phyloP scores from a whole-genome alignment of 2,329 filamentous ascomycete genomes.

The Sporothrix humicola region DNA sequence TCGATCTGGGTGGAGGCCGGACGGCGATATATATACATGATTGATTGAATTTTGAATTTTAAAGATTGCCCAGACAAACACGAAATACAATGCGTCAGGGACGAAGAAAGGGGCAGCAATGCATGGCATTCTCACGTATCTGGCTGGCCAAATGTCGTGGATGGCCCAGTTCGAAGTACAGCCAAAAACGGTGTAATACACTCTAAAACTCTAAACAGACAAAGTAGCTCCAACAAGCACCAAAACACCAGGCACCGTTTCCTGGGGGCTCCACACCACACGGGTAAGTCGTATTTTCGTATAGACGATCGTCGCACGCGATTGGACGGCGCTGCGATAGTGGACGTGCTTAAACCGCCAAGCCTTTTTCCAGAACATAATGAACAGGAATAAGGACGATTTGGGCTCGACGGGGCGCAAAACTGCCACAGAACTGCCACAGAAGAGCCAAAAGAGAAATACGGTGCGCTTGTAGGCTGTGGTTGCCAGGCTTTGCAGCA shows the following conservation, averaged over 20 bases:
- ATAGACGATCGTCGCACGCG: slow-evolving; percentile 9
- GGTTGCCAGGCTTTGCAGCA: neutral
- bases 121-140: slow-evolving; percentile 7
- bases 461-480: neutral
- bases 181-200: neutral
- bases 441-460: slow-evolving; percentile 14
- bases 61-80: neutral
- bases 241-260: slow-evolving; percentile 3
- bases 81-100: neutral
- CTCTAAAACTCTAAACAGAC: neutral
- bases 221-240: neutral
- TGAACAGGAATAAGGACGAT: neutral
- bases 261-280: neutral
- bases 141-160: neutral
- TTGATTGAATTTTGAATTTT: neutral
- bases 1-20: neutral
- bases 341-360: slow-evolving; percentile 19
- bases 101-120: slow-evolving; percentile 16
- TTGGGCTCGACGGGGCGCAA: too few relatives aligned
- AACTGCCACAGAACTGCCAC: too few relatives aligned
- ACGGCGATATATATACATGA: slow-evolving; percentile 18
- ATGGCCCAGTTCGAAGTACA: neutral
- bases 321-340: neutral
- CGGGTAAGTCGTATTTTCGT: slow-evolving; percentile 23
- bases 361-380: neutral